These are phyloP conservation scores for Trichosanthes cucumerina DNA, from an alignment of 306 rosid species.

Conservation along the genomic window DNA sequence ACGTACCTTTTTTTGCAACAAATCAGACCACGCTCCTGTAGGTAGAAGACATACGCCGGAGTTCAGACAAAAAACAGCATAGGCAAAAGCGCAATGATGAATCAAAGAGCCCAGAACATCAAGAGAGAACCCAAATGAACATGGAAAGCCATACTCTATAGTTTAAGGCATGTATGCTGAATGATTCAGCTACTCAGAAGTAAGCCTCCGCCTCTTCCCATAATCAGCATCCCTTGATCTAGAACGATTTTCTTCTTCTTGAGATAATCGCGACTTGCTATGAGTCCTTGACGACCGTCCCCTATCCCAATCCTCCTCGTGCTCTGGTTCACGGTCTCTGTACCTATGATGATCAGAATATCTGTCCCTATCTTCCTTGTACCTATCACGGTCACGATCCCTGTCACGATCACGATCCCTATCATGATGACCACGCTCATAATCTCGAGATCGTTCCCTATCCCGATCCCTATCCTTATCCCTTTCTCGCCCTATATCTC, in stretches of 20 bases:
- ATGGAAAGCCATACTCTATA: conserved; percentile 26
- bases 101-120: conserved; percentile 30
- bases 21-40: background rate
- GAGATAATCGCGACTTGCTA: conserved; percentile 60
- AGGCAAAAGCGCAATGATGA: conserved; percentile 21
- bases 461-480: conserved; percentile 41
- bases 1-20: background rate
- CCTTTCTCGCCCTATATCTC: conserved; percentile 60
- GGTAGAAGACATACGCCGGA: background rate
- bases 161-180: conserved; percentile 18
- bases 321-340: conserved; percentile 67
- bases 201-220: conserved; percentile 83
- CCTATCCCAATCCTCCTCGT: conserved; percentile 78
- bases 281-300: conserved; percentile 79
- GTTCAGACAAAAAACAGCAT: conserved; percentile 6
- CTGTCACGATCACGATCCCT: conserved; percentile 41
- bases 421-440: conserved; percentile 30
- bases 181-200: conserved; percentile 53
- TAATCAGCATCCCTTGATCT: conserved; percentile 89
- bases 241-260: conserved; percentile 74
- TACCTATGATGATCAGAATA: conserved; percentile 85
- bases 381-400: conserved; percentile 68
- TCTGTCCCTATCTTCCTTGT: conserved; percentile 74
- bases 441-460: conserved; percentile 48
- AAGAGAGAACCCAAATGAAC: conserved; percentile 29